Evolutionary conservation across 2,329 filamentous ascomycete genomes (phyloP), one percentile per base, ranked within the genome.

Genomic region (Cordyceps pruinosa): DNA sequence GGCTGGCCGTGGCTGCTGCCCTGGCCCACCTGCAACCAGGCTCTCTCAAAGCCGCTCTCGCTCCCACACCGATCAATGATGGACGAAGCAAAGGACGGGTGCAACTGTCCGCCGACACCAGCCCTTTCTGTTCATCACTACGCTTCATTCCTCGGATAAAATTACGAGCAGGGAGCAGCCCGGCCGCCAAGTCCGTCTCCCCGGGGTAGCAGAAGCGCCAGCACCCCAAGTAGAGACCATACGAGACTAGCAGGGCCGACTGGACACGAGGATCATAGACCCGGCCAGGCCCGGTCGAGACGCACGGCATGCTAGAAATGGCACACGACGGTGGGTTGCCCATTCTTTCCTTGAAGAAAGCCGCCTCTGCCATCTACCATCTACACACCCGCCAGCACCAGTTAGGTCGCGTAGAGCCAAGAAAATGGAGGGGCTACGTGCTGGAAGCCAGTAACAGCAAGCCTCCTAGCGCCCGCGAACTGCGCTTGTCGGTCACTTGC

Each of bases 401-500:
- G 49, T 7, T 32, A 17, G 37, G 49, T 30, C 23, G 19, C 34
- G 37, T 21, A 55, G n/a, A 46, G 30, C 45, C 52, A 21, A 12
- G 2, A 34, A 23, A 55, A 19, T n/a, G 49, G 35, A n/a, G 32
- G 15, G 39, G 48, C 48, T 21, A 26, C 21, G 12, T 26, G 30
- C 32, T 23, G 1, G 42, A 55, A 44, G 52, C 52, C 52, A 55
- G 34, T 55, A 37, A 47, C 32, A 41, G 4, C 30, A 8, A 46
- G 52, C 34, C 42, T 55, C 17, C 42, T 47, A 47, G 52, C 52
- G 52, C 52, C 52, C 9, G 42, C 23, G 34, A 46, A 21, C 10
- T 55, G 42, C 52, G 52, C 52, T 55, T 55, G 52, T 47, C 42
- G 42, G 32, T 25, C 52, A 34, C 21, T n/a, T 46, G 52, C 42